Evolutionary conservation across 2,329 filamentous ascomycete species (phyloP), one percentile per base, ranked within the genome.

Genomic region (Tothia fuscella): DNA sequence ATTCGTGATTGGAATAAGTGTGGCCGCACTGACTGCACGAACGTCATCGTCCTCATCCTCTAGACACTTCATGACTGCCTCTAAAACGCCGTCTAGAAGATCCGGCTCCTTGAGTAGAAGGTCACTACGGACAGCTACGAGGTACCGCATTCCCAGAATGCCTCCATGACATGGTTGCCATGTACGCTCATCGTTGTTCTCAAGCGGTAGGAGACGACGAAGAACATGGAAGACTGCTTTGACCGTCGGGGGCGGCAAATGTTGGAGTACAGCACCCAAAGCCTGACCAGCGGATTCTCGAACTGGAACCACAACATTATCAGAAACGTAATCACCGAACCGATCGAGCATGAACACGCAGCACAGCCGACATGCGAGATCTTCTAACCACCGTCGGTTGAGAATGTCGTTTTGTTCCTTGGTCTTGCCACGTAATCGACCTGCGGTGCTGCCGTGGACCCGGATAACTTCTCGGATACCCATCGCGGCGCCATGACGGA

Each of bases 131-230:
- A 98, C 86, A 6, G 91, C 91, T 22, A 98, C 91, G 35, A 98
- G 76, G 55, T 98, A 98, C 52, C 89, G 76, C 54, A 98, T 65
- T 6, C 91, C 91, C 35, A 96, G 88, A 91, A 98, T 98, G 47
- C 91, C 91, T 50, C 91, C 91, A 58, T 98, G 93, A 53, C 88
- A 94, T 28, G 95, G 83, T 46, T 93, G 86, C 91, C 91, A 98
- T 12, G 33, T 34, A 13, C 22, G 21, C 22, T 30, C 34, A n/a
- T 38, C 41, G 17, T 33, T 75, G 19, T 80, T 77, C 19, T 78
- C 74, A 17, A 91, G 66, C 21, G 24, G 38, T 28, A 96, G 87
- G 66, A 98, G 82, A 28, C 82, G 76, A 53, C 91, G 82, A 4
- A 98, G 71, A 32, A 93, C 81, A 34, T 71, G 74, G 58, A 96